A percentile compares a stretch with the other conserved stretches of the same genome.
Conservation (phyloP, 495 filamentous ascomycete species). For the Sporormia fimetaria region DNA sequence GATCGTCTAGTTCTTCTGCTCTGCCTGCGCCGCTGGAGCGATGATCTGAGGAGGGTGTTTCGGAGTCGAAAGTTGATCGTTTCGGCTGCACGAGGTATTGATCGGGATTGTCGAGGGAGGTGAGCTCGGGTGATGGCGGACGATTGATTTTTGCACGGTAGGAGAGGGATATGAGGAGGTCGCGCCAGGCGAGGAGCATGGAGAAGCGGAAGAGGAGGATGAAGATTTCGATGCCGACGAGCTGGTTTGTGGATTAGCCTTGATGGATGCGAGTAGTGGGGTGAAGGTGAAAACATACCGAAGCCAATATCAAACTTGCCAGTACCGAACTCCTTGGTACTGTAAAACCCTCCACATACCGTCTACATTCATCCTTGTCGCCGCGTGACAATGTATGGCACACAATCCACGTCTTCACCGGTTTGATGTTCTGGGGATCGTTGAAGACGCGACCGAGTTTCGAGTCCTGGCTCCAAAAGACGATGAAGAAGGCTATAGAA, state of each 20-base stretch:
- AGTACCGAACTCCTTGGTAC: slow-evolving; percentile 17
- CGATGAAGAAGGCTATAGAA: slow-evolving; percentile 26
- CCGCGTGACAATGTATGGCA: slow-evolving; percentile 26
- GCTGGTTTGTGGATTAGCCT: slow-evolving; percentile 11
- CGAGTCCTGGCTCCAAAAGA: slow-evolving; percentile 27
- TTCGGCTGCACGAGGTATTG: neutral
- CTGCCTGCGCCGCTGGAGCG: neutral
- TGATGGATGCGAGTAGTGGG: neutral
- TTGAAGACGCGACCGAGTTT: slow-evolving; percentile 15
- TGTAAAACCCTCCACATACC: slow-evolving; percentile 21
- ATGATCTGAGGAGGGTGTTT: neutral
- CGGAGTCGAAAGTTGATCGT: neutral
- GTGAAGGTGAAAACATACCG: slow-evolving; percentile 20
- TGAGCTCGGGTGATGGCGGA: slow-evolving; percentile 12
- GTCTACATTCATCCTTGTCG: slow-evolving; percentile 29
- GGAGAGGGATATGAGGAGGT: slow-evolving; percentile 18
- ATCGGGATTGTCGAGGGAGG: slow-evolving; percentile 18
- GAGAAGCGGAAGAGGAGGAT: slow-evolving; percentile 31
- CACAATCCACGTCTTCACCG: slow-evolving; percentile 27
- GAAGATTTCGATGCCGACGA: slow-evolving; percentile 30
- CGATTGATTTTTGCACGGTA: slow-evolving; percentile 3
- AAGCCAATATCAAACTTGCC: slow-evolving; percentile 24
- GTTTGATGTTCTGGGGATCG: slow-evolving; percentile 12
- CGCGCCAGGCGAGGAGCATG: slow-evolving; percentile 30
- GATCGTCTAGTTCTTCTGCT: neutral